A percentile compares a stretch with the other conserved stretches of the same genome.
These are phyloP conservation scores for Balakata baccata DNA, from an alignment of 345 rosid genomes.

Conservation along the genomic window DNA sequence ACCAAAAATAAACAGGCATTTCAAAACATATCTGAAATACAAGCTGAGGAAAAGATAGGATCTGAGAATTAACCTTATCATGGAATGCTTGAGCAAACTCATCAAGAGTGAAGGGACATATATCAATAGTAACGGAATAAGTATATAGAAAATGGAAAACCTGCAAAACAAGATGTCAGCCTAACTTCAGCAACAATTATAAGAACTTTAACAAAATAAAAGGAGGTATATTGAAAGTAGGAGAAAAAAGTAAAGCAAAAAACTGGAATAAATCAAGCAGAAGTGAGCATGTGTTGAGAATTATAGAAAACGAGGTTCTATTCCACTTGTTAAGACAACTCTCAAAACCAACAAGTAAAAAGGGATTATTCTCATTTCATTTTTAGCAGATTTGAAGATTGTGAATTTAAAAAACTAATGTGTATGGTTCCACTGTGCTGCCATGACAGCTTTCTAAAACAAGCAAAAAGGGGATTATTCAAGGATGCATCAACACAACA, in stretches of 20 bases:
- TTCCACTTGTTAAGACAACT: neutral
- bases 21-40: neutral
- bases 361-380: neutral
- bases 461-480: too few relatives aligned
- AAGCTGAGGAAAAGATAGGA: slow-evolving; percentile 12
- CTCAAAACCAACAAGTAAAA: neutral
- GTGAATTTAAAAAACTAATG: neutral
- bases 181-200: slow-evolving; percentile 22
- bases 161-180: slow-evolving; percentile 44
- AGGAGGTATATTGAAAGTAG: neutral
- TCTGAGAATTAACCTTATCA: slow-evolving; percentile 63
- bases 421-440: too few relatives aligned
- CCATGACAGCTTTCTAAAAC: too few relatives aligned
- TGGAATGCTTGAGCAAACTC: slow-evolving; percentile 89
- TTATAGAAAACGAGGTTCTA: neutral
- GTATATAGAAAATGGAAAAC: slow-evolving; percentile 89
- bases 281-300: neutral
- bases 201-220: neutral
- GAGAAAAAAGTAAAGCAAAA: neutral
- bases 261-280: neutral
- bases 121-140: slow-evolving; percentile 54
- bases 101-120: slow-evolving; percentile 78
- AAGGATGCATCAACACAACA: too few relatives aligned
- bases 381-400: neutral
- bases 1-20: neutral